Evolutionary conservation across 192 early-diverging fungal species (phyloP).

Genomic region (Coemansia sp.): DNA sequence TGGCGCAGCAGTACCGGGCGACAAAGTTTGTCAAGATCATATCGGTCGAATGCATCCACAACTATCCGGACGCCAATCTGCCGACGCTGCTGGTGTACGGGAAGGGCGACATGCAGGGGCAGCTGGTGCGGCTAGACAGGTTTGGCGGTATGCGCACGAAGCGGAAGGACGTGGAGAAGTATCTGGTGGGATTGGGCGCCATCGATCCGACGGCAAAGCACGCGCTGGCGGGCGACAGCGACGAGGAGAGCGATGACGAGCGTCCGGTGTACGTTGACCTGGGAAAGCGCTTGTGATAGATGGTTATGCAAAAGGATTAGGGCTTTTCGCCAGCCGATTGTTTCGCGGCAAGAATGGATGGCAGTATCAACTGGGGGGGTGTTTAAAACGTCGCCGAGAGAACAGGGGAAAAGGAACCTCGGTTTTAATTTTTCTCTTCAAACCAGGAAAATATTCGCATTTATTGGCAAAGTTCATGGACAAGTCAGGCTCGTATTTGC

Average conservation of each 20-base stretch:
- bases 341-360: no score
- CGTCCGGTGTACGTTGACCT: constrained; percentile 34
- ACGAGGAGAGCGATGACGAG: constrained; percentile 13
- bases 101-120: constrained; percentile 75
- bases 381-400: no score
- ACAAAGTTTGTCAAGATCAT: constrained; percentile 95
- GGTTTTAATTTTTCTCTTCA: neutral
- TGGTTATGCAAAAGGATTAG: neutral
- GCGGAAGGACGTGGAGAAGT: constrained; percentile 53
- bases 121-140: constrained; percentile 74
- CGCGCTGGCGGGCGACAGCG: constrained; percentile 17
- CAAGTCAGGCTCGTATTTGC: constrained; percentile 37
- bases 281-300: constrained; percentile 12
- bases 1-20: constrained; percentile 67
- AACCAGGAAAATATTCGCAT: neutral
- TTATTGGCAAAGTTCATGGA: constrained; percentile 17
- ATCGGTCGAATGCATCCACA: constrained; percentile 88
- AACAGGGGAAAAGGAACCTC: no score
- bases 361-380: no score
- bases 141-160: constrained; percentile 82
- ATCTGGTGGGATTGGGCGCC: constrained; percentile 54
- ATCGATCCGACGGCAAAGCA: constrained; percentile 40
- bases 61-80: constrained; percentile 87
- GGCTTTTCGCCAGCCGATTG: no score
- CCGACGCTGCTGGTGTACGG: constrained; percentile 91